Percentiles rank a stretch among this genome's conserved stretches.
These are phyloP conservation scores for Jatropha podagrica DNA, from an alignment of 441 rosid species.

Conservation along the genomic window DNA sequence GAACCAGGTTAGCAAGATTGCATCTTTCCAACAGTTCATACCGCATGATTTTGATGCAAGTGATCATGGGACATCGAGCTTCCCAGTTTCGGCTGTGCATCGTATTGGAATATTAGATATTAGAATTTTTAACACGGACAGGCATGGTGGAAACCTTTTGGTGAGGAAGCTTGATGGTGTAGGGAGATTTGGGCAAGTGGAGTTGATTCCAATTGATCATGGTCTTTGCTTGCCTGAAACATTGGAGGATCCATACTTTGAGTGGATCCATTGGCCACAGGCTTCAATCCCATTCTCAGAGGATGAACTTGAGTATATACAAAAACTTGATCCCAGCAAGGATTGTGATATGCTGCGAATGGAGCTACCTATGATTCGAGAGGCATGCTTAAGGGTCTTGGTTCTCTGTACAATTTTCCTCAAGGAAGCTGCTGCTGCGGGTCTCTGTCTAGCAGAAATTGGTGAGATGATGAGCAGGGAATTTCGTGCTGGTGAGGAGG, in stretches of 20 bases:
- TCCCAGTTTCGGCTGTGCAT: slow-evolving; percentile 53
- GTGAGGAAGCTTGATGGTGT: slow-evolving; percentile 46
- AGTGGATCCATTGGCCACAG: slow-evolving; percentile 67
- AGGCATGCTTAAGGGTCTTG: slow-evolving; percentile 46
- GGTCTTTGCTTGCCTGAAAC: slow-evolving; percentile 60
- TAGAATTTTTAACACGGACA: slow-evolving; percentile 50
- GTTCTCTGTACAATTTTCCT: slow-evolving; percentile 49
- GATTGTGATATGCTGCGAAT: slow-evolving; percentile 45
- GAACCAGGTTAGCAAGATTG: slow-evolving; percentile 48
- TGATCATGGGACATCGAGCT: slow-evolving; percentile 55
- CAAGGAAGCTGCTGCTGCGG: slow-evolving; percentile 44
- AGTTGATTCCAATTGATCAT: slow-evolving; percentile 54
- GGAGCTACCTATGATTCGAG: slow-evolving; percentile 54
- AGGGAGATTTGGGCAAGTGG: slow-evolving; percentile 48
- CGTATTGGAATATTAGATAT: slow-evolving; percentile 52
- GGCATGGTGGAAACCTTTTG: slow-evolving; percentile 58
- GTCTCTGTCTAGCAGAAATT: slow-evolving; percentile 53
- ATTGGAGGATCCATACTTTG: slow-evolving; percentile 54
- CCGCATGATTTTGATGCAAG: slow-evolving; percentile 57
- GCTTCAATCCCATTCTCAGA: slow-evolving; percentile 55
- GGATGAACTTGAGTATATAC: slow-evolving; percentile 47
- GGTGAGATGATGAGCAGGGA: slow-evolving; percentile 62
- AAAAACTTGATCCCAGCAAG: slow-evolving; percentile 32
- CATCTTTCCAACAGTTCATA: slow-evolving; percentile 54
- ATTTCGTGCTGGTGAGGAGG: slow-evolving; percentile 48